A percentile compares a stretch with the other conserved stretches of the same genome.
These are phyloP conservation scores for Aspergillus nanangensis DNA, from an alignment of 495 filamentous ascomycete species.

Conservation along the genomic window DNA sequence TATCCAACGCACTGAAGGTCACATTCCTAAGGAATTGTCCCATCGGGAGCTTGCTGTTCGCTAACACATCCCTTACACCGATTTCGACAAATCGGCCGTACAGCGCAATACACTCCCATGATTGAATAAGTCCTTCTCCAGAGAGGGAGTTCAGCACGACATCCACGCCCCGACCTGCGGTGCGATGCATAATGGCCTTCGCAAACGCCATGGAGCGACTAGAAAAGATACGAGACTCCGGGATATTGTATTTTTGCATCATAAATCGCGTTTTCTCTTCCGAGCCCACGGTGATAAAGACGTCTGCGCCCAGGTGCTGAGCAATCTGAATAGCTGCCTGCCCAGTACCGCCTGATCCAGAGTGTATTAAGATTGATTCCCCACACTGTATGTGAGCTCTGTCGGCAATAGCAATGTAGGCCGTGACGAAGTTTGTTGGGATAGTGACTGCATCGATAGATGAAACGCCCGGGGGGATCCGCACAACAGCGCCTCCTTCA, in stretches of 20 bases:
- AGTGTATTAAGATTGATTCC: conserved; percentile 31
- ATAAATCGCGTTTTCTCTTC: conserved; percentile 56
- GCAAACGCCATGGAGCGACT: conserved; percentile 44
- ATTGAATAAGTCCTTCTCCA: conserved; percentile 33
- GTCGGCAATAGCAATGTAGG: conserved; percentile 50
- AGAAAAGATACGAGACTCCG: conserved; percentile 39
- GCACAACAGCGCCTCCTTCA: conserved; percentile 8
- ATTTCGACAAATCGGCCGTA: conserved; percentile 58
- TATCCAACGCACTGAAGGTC: conserved; percentile 29
- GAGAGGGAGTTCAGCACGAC: conserved; percentile 56
- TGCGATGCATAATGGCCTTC: conserved; percentile 41
- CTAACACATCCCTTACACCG: conserved; percentile 41
- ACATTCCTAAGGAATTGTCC: conserved; percentile 35
- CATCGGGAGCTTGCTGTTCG: conserved; percentile 16
- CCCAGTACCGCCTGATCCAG: conserved; percentile 56
- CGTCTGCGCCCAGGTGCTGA: conserved; percentile 52
- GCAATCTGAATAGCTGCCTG: conserved; percentile 60
- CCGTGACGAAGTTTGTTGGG: conserved; percentile 43
- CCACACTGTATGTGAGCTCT: conserved; percentile 22
- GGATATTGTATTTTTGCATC: conserved; percentile 39
- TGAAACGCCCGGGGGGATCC: conserved; percentile 15
- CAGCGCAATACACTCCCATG: conserved; percentile 44
- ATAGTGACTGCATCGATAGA: conserved; percentile 24
- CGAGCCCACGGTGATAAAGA: conserved; percentile 59
- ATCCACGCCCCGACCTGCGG: conserved; percentile 55